These are phyloP conservation scores for Aquilaria yunnanensis DNA, from an alignment of 345 rosid species.

Conservation along the genomic window DNA sequence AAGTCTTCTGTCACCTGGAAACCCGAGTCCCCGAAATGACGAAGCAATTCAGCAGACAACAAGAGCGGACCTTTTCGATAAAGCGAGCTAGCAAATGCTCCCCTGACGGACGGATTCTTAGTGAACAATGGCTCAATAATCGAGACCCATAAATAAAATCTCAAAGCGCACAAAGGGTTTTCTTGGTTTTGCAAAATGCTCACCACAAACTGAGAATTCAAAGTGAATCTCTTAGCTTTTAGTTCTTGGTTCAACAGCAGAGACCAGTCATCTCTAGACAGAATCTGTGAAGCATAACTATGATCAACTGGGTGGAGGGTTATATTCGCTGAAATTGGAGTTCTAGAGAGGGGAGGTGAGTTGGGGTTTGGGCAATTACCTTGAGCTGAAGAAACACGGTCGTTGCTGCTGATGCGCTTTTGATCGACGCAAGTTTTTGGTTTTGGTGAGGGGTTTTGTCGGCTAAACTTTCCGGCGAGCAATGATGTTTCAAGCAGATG, in stretches of 20 bases:
- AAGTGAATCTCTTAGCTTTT: constrained; percentile 38
- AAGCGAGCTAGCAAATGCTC: constrained; percentile 41
- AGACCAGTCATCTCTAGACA: constrained; percentile 68
- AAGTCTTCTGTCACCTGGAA: constrained; percentile 54
- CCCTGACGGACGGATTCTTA: constrained; percentile 48
- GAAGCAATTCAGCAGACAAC: constrained; percentile 57
- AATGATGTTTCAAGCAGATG: constrained; percentile 10
- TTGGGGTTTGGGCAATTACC: constrained; percentile 21
- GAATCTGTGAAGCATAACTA: constrained; percentile 46
- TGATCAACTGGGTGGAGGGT: constrained; percentile 29
- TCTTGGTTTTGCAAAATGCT: constrained; percentile 79
- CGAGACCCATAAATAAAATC: constrained; percentile 76
- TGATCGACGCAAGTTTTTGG: not conserved
- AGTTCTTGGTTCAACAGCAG: constrained; percentile 57
- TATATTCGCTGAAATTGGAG: constrained; percentile 14
- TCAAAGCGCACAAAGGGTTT: constrained; percentile 49
- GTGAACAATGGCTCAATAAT: constrained; percentile 37
- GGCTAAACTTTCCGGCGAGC: not conserved
- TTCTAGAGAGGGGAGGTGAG: constrained; percentile 1
- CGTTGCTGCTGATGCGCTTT: not conserved
- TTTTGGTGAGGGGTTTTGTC: constrained; percentile 12
- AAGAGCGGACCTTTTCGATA: constrained; percentile 68
- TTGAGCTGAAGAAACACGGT: constrained; percentile 18
- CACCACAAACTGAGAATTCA: constrained; percentile 45
- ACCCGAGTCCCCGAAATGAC: constrained; percentile 57